Base-by-base conservation (phyloP, 306 rosid genomes). In the Crotalaria pallida region DNA sequence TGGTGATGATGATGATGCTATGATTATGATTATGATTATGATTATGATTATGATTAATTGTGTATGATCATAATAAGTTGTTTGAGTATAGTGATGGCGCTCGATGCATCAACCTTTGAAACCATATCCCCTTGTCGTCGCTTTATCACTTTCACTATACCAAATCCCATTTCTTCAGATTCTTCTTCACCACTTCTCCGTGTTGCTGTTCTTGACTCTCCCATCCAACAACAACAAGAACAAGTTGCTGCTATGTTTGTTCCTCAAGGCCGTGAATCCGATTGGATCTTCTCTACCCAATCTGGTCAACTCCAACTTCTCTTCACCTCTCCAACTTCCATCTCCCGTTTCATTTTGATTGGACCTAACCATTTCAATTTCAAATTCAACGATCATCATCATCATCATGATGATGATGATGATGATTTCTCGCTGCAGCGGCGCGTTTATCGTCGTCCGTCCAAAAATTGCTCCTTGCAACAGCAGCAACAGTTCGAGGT, bases 261-360 rank as follows among this genome's bases (percentile, higher is more conserved):
- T 64, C 98, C 97, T 2, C 64, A 60, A 22, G 81, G 79, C 55
- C 97, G 96, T 16, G 92, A 93, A 78, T n/a, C 83, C 22, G 96
- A 93, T 64, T 93, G 97, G 98, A 83, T 85, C 36, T 93, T 90
- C 83, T 88, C 87, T 62, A 85, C 97, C 2, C 77, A 84, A 56
- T 63, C 68, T 16, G 96, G 97, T 61, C 97, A 88, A 17, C 77
- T 84, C 40, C 97, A 87, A 83, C 94, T 90, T 21, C 96, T 90
- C 55, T 79, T 75, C 65, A 34, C 57, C 56, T 68, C 88, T 12
- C 82, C 85, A 12, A 77, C n/a, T n/a, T n/a, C 60, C 22, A 50
- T 88, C 2, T 87, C 89, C 18, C 92, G 97, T 60, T 83, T 88
- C 16, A 85, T 90, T 66, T 81, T 93, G 29, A 38, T 82, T 18